Base-by-base conservation (phyloP, 1,284 basidiomycete genomes). In the Anthracocystis walkeri region DNA sequence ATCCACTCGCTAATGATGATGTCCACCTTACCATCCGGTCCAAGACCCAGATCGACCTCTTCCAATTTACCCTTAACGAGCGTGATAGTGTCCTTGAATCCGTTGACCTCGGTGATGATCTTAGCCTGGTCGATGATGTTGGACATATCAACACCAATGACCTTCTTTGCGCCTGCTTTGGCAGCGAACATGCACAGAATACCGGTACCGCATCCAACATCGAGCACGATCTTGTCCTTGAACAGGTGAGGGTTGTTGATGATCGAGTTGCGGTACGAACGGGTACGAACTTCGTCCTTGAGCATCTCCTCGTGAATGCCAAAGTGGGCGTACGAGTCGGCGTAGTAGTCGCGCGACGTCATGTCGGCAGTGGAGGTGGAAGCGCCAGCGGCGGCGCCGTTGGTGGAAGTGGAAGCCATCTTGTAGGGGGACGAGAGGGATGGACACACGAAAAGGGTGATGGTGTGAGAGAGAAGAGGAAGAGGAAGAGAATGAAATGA, bases 1-100 rank as follows among this genome's bases (percentile, higher is more conserved):
- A 97, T 97, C 94, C 94, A 97, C 86, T 99, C 97, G 67, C 95
- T 98, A 85, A 99, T 94, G 88, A 99, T 98, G 86, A 99, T 97
- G 86, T 99, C 97, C 84, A 84, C 83, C 74, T 85, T 84, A n/a
- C 81, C 82, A 33, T 77, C 70, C 1, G 80, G 81, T 2, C 74
- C 82, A 4, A 85, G 65, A 2, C 78, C 91, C 89, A 65, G 85
- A 67, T 81, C 87, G 25, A 91, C 88, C 60, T 97, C 95, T 87
- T 99, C 96, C 68, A 99, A 91, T 87, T 99, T 99, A 74, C 96
- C 96, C 88, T 99, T 98, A 82, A 99, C 91, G 58, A 99, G 91
- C 31, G 93, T 94, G 86, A 99, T 97, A 42, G 76, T 92, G 85
- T 97, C 92, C 87, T 91, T 90, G 89, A 98, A 97, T 54, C 95